A percentile compares a stretch with the other conserved stretches of the same genome.
Evolutionary conservation across 352 stramenopile species (phyloP).

Genomic region (Pythium apleroticum): DNA sequence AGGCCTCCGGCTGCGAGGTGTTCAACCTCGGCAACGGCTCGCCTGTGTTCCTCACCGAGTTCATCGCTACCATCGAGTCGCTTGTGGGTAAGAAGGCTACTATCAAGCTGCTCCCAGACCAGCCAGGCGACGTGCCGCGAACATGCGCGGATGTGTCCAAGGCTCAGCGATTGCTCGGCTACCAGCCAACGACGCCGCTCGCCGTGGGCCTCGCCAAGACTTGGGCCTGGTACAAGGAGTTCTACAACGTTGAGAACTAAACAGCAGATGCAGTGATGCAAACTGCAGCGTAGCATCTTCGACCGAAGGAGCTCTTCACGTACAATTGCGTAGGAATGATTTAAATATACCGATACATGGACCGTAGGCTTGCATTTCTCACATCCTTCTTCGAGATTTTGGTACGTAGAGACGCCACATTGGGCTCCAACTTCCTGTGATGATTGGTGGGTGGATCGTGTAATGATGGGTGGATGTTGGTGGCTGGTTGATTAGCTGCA

Average conservation of each 20-base stretch:
- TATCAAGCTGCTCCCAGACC: conserved; percentile 93
- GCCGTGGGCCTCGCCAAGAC: conserved; percentile 92
- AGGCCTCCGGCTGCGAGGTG: conserved; percentile 87
- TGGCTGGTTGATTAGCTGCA: no score
- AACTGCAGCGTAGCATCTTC: not conserved
- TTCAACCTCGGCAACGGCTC: conserved; percentile 97
- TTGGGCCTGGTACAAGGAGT: conserved; percentile 92
- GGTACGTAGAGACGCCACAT: no score
- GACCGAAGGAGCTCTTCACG: not conserved
- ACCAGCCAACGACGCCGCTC: conserved; percentile 92
- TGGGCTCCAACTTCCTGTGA: no score
- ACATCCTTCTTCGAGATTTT: no score
- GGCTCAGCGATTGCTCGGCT: conserved; percentile 93
- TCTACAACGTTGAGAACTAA: conserved; percentile 37
- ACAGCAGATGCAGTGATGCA: not conserved
- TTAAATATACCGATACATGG: conserved; percentile 20
- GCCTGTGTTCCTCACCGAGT: conserved; percentile 91
- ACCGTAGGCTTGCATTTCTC: not conserved
- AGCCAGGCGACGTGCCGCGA: conserved; percentile 95
- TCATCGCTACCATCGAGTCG: conserved; percentile 95
- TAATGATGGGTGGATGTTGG: not conserved
- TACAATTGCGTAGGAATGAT: conserved; percentile 18
- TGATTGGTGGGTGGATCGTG: not conserved
- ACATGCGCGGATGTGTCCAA: conserved; percentile 97
- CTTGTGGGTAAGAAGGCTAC: conserved; percentile 93